These are phyloP conservation scores for Henckelia pumila DNA, from an alignment of 257 asterid species.

Conservation along the genomic window DNA sequence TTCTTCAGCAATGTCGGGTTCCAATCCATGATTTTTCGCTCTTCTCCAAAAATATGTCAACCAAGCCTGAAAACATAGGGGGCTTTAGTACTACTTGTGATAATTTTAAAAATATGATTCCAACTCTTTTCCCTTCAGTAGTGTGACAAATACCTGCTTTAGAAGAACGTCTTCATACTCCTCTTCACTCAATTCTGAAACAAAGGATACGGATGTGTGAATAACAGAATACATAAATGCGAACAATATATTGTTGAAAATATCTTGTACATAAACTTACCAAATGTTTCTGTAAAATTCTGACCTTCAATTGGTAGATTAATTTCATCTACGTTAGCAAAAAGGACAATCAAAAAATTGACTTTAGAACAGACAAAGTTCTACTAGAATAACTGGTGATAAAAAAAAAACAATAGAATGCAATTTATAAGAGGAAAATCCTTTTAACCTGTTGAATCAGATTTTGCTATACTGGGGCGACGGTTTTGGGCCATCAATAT, in stretches of 20 bases:
- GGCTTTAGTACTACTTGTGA: too few relatives aligned
- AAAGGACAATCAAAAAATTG: not conserved
- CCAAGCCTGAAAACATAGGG: constrained; percentile 59
- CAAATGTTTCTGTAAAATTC: constrained; percentile 58
- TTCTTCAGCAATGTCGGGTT: constrained; percentile 78
- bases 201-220: constrained; percentile 6
- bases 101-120: too few relatives aligned
- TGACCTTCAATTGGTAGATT: constrained; percentile 67
- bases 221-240: not conserved
- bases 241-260: not conserved
- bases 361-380: not conserved
- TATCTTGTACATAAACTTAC: constrained; percentile 32
- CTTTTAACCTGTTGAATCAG: constrained; percentile 43
- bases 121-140: too few relatives aligned
- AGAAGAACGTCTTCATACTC: constrained; percentile 71
- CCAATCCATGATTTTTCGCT: constrained; percentile 63
- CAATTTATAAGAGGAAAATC: constrained; percentile 7
- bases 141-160: constrained; percentile 49
- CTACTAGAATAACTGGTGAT: not conserved
- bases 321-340: constrained; percentile 57
- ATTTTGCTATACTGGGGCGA: constrained; percentile 45
- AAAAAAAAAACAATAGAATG: not conserved
- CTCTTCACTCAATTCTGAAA: too few relatives aligned
- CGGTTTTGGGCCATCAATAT: constrained; percentile 79
- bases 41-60: constrained; percentile 80